Conservation (phyloP, 1,284 basidiomycete species). For the Meripilus lineatus region DNA sequence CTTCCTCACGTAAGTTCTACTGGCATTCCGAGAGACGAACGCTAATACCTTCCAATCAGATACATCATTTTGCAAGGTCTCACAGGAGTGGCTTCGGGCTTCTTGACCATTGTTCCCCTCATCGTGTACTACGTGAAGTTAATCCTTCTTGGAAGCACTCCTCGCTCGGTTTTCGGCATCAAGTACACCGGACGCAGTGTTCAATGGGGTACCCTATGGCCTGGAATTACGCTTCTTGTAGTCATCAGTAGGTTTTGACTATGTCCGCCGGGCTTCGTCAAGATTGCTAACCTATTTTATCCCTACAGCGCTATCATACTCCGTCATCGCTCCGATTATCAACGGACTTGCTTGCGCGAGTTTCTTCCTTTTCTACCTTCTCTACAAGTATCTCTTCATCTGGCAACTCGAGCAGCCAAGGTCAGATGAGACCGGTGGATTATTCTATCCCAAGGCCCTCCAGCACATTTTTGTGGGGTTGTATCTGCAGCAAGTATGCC, state of each 20-base stretch:
- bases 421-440: conserved; percentile 81
- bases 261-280: background rate
- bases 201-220: conserved; percentile 86
- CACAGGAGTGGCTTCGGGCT: conserved; percentile 71
- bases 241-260: conserved; percentile 62
- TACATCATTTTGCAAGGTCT: conserved; percentile 71
- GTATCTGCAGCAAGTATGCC: conserved; percentile 82
- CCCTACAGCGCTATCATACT: conserved; percentile 65
- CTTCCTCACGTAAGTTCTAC: conserved; percentile 77
- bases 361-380: conserved; percentile 80
- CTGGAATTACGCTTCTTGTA: conserved; percentile 66
- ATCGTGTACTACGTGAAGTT: conserved; percentile 85
- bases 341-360: conserved; percentile 84
- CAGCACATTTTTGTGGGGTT: conserved; percentile 91
- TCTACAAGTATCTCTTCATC: conserved; percentile 89
- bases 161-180: conserved; percentile 79
- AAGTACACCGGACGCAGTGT: conserved; percentile 66
- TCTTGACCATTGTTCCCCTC: conserved; percentile 75
- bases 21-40: background rate
- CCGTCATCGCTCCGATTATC: conserved; percentile 90
- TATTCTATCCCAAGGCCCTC: conserved; percentile 95
- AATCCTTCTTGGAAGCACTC: conserved; percentile 83
- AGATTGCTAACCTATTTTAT: conserved; percentile 3
- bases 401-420: conserved; percentile 77
- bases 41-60: conserved; percentile 26